phyloP scores from a whole-genome alignment of 73 alveolate genomes.

The Paramecium primaurelia region DNA sequence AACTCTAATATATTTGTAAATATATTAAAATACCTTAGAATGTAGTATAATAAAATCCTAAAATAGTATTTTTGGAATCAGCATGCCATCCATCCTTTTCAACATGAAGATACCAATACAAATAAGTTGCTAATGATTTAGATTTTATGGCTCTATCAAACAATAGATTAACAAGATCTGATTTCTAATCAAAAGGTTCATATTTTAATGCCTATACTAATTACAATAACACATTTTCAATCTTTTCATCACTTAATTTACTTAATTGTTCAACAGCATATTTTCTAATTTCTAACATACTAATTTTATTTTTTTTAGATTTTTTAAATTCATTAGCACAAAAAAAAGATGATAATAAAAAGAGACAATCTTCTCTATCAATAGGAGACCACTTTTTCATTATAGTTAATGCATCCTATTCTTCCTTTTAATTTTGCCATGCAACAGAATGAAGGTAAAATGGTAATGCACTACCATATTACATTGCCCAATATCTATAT shows the following conservation, averaged over 20 bases:
- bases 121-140: constrained; percentile 85
- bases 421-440: constrained; percentile 95
- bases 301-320: constrained; percentile 64
- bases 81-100: constrained; percentile 59
- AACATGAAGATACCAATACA: constrained; percentile 91
- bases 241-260: constrained; percentile 66
- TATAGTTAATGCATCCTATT: constrained; percentile 81
- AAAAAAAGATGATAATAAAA: constrained; percentile 73
- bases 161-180: constrained; percentile 80
- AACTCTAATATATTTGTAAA: constrained; percentile 27
- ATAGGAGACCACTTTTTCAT: constrained; percentile 89
- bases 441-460: constrained; percentile 86
- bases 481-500: constrained; percentile 83
- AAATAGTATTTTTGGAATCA: constrained; percentile 71
- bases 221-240: constrained; percentile 87
- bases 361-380: constrained; percentile 91
- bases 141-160: constrained; percentile 76
- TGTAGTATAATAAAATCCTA: constrained; percentile 22
- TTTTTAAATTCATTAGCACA: constrained; percentile 70
- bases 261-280: constrained; percentile 85
- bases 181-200: constrained; percentile 76
- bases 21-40: constrained; percentile 18
- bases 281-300: constrained; percentile 75
- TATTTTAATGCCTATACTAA: constrained; percentile 95
- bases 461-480: constrained; percentile 87